Percentiles rank a stretch among this genome's conserved stretches.
phyloP scores from a whole-genome alignment of 2,329 filamentous ascomycete species.

The Grosmannia penicillata region DNA sequence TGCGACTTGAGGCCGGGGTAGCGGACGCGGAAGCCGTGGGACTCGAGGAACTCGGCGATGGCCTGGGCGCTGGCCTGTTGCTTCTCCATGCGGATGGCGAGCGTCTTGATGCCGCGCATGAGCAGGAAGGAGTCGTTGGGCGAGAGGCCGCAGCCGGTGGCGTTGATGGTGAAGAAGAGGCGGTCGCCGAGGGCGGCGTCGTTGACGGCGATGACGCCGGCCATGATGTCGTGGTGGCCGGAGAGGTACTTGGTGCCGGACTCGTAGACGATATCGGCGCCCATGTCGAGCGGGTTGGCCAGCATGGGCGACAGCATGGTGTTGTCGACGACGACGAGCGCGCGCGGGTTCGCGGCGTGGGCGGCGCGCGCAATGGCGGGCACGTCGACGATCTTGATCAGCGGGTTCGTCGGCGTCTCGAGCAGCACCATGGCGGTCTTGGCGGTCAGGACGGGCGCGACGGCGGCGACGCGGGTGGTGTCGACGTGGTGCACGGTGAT shows the following conservation, averaged over 20 bases:
- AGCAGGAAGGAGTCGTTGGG: constrained; percentile 95
- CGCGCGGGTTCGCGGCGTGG: constrained; percentile 63
- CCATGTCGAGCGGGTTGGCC: constrained; percentile 82
- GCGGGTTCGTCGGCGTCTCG: constrained; percentile 90
- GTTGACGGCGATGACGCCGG: constrained; percentile 87
- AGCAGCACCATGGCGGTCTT: constrained; percentile 94
- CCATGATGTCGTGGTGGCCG: constrained; percentile 98
- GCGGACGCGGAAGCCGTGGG: constrained; percentile 81
- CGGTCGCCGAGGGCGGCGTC: constrained; percentile 68
- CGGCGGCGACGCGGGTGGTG: constrained; percentile 63
- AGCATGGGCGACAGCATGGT: constrained; percentile 97
- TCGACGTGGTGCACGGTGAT: constrained; percentile 95
- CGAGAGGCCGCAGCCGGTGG: constrained; percentile 82
- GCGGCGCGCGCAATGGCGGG: constrained; percentile 59
- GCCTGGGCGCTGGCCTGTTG: constrained; percentile 84
- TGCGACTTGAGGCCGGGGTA: constrained; percentile 91
- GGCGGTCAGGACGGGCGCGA: constrained; percentile 50
- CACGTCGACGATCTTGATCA: constrained; percentile 97
- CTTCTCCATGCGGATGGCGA: constrained; percentile 97
- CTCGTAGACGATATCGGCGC: constrained; percentile 93
- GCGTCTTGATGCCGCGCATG: constrained; percentile 88
- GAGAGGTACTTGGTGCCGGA: constrained; percentile 96
- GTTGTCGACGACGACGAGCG: constrained; percentile 88
- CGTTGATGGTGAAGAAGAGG: constrained; percentile 94
- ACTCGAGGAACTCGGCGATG: constrained; percentile 86